A percentile compares a stretch with the other conserved stretches of the same genome.
phyloP scores from a whole-genome alignment of 2,329 filamentous ascomycete genomes.

The Microdochium bolleyi region DNA sequence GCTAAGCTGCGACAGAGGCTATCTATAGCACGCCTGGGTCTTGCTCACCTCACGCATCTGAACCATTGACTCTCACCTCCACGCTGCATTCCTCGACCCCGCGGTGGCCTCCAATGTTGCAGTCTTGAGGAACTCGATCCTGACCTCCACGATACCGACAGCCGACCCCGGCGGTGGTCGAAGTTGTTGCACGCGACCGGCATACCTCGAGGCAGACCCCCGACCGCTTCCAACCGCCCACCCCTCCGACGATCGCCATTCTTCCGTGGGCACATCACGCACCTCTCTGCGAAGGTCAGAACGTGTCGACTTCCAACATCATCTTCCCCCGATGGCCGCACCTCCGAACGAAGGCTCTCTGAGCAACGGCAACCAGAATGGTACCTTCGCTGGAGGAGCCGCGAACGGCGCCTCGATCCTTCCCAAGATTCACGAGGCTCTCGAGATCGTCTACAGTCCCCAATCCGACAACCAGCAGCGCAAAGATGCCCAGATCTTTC shows the following conservation, averaged over 20 bases:
- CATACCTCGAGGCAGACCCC: neutral
- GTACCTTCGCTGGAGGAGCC: constrained; percentile 12
- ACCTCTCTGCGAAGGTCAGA: neutral
- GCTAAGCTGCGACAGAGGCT: neutral
- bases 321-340: constrained; percentile 12
- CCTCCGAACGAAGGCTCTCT: constrained; percentile 17
- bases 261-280: neutral
- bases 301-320: neutral
- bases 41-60: neutral
- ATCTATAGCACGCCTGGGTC: neutral
- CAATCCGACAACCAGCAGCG: constrained; percentile 74
- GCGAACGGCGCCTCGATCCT: constrained; percentile 38
- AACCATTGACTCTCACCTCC: neutral
- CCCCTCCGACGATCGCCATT: neutral
- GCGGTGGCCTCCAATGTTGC: neutral
- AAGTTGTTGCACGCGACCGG: neutral
- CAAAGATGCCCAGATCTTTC: constrained; percentile 73
- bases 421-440: constrained; percentile 69
- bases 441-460: constrained; percentile 80
- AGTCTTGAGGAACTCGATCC: neutral
- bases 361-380: constrained; percentile 13
- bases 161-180: neutral
- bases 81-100: neutral
- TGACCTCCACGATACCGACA: neutral
- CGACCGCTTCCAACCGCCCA: neutral